phyloP scores from a whole-genome alignment of 2,329 filamentous ascomycete species.

The Exophiala viscosa region DNA sequence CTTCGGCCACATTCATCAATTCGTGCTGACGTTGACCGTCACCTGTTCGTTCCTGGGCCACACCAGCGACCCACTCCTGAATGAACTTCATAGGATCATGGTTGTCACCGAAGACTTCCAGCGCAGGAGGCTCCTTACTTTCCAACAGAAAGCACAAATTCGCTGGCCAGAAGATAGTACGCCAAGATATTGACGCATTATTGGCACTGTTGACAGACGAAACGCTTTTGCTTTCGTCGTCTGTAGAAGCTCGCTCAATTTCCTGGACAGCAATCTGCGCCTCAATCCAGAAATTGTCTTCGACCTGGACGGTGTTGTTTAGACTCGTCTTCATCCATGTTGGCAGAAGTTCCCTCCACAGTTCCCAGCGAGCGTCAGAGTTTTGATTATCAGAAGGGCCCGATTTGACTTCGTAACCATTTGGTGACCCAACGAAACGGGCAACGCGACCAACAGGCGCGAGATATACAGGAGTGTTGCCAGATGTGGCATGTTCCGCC shows the following conservation, averaged over 20 bases:
- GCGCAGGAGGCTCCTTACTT: constrained; percentile 18
- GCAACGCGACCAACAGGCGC: constrained; percentile 18
- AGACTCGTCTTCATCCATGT: constrained; percentile 17
- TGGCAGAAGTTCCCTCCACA: constrained; percentile 19
- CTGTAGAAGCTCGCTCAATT: background rate
- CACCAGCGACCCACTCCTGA: constrained; percentile 38
- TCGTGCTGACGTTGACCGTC: background rate
- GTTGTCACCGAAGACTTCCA: constrained; percentile 5
- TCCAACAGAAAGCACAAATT: constrained; percentile 41
- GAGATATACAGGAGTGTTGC: constrained; percentile 11
- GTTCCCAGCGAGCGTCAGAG: constrained; percentile 1
- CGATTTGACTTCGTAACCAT: background rate
- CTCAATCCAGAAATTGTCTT: constrained; percentile 19
- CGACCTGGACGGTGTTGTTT: background rate
- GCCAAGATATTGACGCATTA: constrained; percentile 35
- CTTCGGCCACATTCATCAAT: constrained; percentile 5
- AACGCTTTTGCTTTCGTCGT: background rate
- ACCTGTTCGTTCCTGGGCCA: constrained; percentile 3
- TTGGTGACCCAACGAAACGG: background rate
- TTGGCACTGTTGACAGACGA: constrained; percentile 26
- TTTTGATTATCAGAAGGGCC: background rate
- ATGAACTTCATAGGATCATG: constrained; percentile 43
- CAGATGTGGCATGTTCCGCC: background rate
- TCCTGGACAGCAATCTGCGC: constrained; percentile 19
- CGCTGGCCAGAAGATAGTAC: constrained; percentile 45